Base-by-base conservation (phyloP, 2,329 filamentous ascomycete genomes). In the Corniculantispora saksenae region DNA sequence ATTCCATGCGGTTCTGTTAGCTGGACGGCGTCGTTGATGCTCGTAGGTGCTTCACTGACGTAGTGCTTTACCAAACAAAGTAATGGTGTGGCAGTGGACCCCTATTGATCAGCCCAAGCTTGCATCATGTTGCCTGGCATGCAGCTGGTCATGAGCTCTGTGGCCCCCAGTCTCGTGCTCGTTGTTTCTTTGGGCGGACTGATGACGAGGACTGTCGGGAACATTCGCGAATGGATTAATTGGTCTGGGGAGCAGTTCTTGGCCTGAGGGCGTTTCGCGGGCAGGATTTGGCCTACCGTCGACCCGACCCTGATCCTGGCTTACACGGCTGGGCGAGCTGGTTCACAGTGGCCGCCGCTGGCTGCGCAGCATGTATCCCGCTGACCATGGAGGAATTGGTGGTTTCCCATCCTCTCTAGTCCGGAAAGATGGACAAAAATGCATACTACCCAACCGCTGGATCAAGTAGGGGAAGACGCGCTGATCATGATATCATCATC, bases 401-500 rank as follows among this genome's bases (percentile, higher is more conserved):
- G 10, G 13, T 51, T 61, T 61, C 47, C 58, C 58, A 61, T 61
- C 3, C 7, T 51, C 32, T 19, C 5, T 50, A 15, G 3, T 15
- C 19, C 27, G 45, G 12, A 8, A 60, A 43, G 50, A 3, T 47
- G 27, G 7, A n/a, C 15, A 61, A 61, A 61, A n/a, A 15, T 8
- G 47, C 45, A 61, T 61, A 9, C 29, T 27, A 9, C 47, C 32
- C 45, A 51, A 17, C 3, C 5, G 17, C 13, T 23, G 19, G 38
- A 32, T 29, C n/a, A 43, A 23, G 17, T 32, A 43, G 13, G 35
- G 25, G 32, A 23, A 3, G 10, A 10, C 9, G 6, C 19, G 59
- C 12, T 23, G 35, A 61, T 61, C 48, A 61, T 61, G 59, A 61
- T 61, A 54, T 45, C 38, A 61, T 54, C 48, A 45, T 54, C 12